phyloP scores from a whole-genome alignment of 2,329 filamentous ascomycete species.

The Trichophyton mentagrophytes region DNA sequence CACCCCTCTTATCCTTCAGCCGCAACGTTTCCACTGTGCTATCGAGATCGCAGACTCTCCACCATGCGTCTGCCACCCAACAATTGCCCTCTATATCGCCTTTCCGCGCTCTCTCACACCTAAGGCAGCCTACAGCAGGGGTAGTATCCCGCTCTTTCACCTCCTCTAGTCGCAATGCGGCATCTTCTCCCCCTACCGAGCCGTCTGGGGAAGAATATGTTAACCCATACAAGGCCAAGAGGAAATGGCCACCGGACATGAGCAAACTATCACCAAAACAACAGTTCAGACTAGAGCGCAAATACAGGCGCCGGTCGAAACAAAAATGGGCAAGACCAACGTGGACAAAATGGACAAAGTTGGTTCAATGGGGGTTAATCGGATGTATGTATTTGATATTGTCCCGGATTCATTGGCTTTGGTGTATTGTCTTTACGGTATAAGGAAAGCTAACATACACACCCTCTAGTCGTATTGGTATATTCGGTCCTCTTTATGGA shows the following conservation, averaged over 20 bases:
- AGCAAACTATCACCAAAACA: conserved; percentile 49
- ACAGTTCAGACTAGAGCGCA: conserved; percentile 55
- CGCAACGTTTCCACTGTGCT: background rate
- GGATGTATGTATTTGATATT: conserved; percentile 31
- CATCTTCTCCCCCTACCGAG: background rate
- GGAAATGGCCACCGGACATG: conserved; percentile 54
- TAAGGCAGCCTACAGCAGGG: background rate
- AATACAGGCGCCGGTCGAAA: conserved; percentile 49
- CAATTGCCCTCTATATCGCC: background rate
- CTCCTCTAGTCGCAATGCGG: background rate
- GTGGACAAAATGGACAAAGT: conserved; percentile 46
- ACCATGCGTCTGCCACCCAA: background rate
- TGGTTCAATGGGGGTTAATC: conserved; percentile 45
- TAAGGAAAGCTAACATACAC: conserved; percentile 6
- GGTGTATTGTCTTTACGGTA: background rate
- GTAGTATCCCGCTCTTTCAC: background rate
- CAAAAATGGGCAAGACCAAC: conserved; percentile 48
- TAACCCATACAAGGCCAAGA: conserved; percentile 49
- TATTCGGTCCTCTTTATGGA: conserved; percentile 35
- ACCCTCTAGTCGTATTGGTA: conserved; percentile 23
- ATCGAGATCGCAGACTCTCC: background rate
- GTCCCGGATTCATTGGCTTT: background rate
- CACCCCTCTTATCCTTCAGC: background rate
- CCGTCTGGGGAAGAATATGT: conserved; percentile 25
- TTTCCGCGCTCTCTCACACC: no score